Evolutionary conservation across 306 rosid genomes (phyloP), one percentile per base, ranked within the genome.

Genomic region (Vicia villosa): DNA sequence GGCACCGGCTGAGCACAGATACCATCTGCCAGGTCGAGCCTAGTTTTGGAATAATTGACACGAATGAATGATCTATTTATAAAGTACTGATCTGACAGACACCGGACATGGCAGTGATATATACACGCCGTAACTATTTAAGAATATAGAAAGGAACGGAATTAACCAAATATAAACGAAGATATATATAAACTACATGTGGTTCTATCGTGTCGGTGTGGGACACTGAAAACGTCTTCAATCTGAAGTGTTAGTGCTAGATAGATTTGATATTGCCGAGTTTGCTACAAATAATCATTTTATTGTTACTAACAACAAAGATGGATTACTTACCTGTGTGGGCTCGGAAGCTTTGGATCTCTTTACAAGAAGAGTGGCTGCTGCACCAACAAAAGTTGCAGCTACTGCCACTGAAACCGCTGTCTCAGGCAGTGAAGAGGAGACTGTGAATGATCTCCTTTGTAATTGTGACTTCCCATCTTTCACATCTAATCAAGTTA

Each of bases 341-440:
- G 78, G 30, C 77, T 78, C 86, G 15, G 95, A 43, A 64, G 80
- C 47, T 69, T 88, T 88, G 81, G 75, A 80, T 87, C 96, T 87
- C 77, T 77, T 73, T 43, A 80, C 84, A 63, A 94, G 84, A 80
- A 90, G 49, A 54, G 92, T 80, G 67, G 96, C 91, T 40, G 98
- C 98, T 50, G 91, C 89, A 21, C 97, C 96, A 32, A 90, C 89
- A 3, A 90, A 65, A 70, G 92, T 87, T 41, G 91, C 93, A 36
- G 91, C 91, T 15, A 90, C 83, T 7, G 88, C 98, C 72, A 88
- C 79, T 13, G 97, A 88, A 71, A 96, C 96, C 0, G 88, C 98
- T 36, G 98, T 87, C 79, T 90, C 97, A 2, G 91, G 96, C 62
- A 94, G 75, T 37, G 96, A 86, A 61, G 67, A 77, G 17, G 87